Percentiles rank a stretch among this genome's conserved stretches.
Evolutionary conservation across 352 stramenopile species (phyloP).

Genomic region (Phytophthora podocarpi): DNA sequence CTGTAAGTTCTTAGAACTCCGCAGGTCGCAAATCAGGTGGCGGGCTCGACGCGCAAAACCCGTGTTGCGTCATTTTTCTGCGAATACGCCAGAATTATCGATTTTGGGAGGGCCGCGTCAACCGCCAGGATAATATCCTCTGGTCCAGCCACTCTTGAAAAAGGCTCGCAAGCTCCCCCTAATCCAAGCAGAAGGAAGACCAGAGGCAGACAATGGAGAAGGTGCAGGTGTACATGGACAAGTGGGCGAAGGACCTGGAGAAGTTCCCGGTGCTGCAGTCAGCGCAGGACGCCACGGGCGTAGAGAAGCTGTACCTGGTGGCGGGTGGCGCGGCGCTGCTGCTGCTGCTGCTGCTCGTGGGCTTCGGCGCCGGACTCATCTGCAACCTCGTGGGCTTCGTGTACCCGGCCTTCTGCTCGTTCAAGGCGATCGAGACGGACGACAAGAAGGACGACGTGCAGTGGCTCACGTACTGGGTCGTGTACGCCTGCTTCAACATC

Average conservation of each 20-base stretch:
- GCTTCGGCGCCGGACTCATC: conserved; percentile 86
- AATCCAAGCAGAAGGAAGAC: conserved; percentile 7
- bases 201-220: conserved; percentile 68
- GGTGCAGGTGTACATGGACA: conserved; percentile 84
- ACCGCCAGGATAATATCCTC: too few species aligned
- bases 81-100: background rate
- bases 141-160: conserved; percentile 24
- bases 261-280: conserved; percentile 81
- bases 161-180: too few species aligned
- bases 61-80: conserved; percentile 10
- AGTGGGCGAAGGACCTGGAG: conserved; percentile 87
- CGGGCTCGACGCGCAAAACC: background rate
- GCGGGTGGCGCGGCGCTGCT: conserved; percentile 59
- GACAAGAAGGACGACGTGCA: conserved; percentile 86
- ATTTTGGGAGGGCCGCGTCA: background rate
- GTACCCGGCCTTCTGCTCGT: conserved; percentile 85
- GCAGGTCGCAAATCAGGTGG: background rate
- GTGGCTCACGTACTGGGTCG: conserved; percentile 98
- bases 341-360: conserved; percentile 81
- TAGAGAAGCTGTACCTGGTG: conserved; percentile 91
- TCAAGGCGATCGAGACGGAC: conserved; percentile 84
- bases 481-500: conserved; percentile 97
- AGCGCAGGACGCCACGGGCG: conserved; percentile 79
- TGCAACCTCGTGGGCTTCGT: conserved; percentile 86
- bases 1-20: background rate